Evolutionary conservation across 2,329 filamentous ascomycete genomes (phyloP).

Genomic region (Colletotrichum sp.): DNA sequence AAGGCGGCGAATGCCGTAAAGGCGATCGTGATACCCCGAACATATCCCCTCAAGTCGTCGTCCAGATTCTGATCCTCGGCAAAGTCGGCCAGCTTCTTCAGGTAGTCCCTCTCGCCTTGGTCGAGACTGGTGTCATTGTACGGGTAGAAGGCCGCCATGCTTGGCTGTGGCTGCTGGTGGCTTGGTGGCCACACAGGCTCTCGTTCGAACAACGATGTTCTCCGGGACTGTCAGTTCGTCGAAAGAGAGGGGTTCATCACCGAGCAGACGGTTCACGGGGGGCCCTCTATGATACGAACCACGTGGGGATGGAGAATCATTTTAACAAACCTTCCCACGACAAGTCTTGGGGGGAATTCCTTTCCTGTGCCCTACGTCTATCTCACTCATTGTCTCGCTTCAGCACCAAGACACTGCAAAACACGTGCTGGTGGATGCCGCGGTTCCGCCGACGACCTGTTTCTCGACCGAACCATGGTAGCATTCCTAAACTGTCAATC

Average conservation of each 20-base stretch:
- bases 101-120: constrained; percentile 2
- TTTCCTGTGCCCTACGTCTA: not conserved
- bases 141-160: constrained; percentile 13
- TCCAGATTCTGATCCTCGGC: constrained; percentile 5
- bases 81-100: constrained; percentile 11
- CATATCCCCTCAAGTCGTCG: constrained; percentile 5
- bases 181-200: constrained; percentile 6
- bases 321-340: not conserved
- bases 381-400: not conserved
- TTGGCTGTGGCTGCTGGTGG: not conserved
- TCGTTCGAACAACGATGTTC: not conserved
- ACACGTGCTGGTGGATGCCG: not conserved
- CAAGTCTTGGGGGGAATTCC: not conserved
- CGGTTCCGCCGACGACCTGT: not conserved
- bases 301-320: constrained; percentile 1
- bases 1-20: constrained; percentile 12
- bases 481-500: not conserved
- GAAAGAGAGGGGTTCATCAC: not conserved
- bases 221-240: not conserved
- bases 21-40: constrained; percentile 12
- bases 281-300: not conserved
- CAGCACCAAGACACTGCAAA: not conserved
- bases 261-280: not conserved
- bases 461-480: not conserved
- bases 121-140: constrained; percentile 11